A percentile compares a stretch with the other conserved stretches of the same genome.
Evolutionary conservation across 192 early-diverging fungal genomes (phyloP).

Genomic region (Backusella australiensis): DNA sequence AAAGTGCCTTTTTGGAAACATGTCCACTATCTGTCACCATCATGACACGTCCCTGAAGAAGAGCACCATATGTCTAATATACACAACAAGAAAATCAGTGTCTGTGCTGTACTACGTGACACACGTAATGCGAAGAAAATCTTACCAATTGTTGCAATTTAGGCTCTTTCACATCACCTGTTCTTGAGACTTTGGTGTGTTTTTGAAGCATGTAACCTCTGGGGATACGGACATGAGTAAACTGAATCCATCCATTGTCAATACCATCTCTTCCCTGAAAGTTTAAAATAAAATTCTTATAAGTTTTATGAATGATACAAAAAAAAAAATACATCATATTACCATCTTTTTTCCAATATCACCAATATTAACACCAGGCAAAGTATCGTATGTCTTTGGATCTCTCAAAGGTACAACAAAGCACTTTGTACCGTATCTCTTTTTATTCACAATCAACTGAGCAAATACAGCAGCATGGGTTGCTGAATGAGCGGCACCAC

Average conservation of each 20-base stretch:
- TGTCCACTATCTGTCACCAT: conserved; percentile 86
- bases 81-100: background rate
- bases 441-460: conserved; percentile 78
- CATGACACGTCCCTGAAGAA: conserved; percentile 80
- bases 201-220: conserved; percentile 91
- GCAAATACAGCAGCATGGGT: conserved; percentile 83
- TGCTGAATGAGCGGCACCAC: conserved; percentile 88
- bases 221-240: conserved; percentile 89
- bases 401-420: conserved; percentile 90
- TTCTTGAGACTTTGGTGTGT: conserved; percentile 83
- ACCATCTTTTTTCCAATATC: conserved; percentile 93
- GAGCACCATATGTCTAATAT: conserved; percentile 71
- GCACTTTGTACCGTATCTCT: conserved; percentile 82
- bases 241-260: conserved; percentile 94
- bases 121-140: background rate
- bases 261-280: conserved; percentile 69
- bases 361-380: conserved; percentile 88
- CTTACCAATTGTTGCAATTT: conserved; percentile 69
- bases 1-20: conserved; percentile 85
- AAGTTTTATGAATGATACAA: background rate
- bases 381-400: conserved; percentile 67
- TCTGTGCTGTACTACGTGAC: background rate
- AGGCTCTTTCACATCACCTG: conserved; percentile 80
- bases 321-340: background rate
- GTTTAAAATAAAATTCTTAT: background rate